Evolutionary conservation across 2,329 filamentous ascomycete species (phyloP).

Genomic region (Didymella segeticola): DNA sequence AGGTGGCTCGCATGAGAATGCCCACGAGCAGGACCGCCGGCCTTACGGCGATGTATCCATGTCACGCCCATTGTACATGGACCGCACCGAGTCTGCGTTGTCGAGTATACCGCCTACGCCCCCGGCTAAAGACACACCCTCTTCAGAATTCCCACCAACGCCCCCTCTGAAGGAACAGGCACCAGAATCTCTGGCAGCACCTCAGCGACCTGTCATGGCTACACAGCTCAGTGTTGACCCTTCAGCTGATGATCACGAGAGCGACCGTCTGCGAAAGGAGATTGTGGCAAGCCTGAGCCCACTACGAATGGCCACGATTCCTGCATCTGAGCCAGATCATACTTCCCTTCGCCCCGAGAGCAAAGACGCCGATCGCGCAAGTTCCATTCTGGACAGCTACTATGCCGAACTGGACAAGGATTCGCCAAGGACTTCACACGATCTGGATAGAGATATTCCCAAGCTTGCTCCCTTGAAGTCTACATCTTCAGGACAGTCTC

Average conservation of each 20-base stretch:
- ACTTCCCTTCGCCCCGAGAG: conserved; percentile 36
- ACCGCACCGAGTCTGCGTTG: conserved; percentile 44
- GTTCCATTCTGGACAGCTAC: conserved; percentile 68
- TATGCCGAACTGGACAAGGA: conserved; percentile 61
- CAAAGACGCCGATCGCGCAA: conserved; percentile 57
- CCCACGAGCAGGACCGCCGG: conserved; percentile 5
- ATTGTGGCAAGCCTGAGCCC: conserved; percentile 72
- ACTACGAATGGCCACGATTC: conserved; percentile 32
- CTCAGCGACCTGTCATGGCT: conserved; percentile 36
- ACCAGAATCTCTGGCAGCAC: conserved; percentile 20
- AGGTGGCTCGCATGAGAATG: conserved; percentile 27
- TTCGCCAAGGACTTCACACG: conserved; percentile 41
- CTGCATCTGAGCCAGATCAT: conserved; percentile 26
- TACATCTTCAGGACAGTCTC: conserved; percentile 17
- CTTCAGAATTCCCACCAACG: conserved; percentile 39
- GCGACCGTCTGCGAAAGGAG: conserved; percentile 74
- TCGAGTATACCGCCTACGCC: conserved; percentile 55
- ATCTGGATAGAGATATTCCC: conserved; percentile 12
- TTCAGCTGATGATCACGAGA: conserved; percentile 68
- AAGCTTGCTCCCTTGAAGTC: conserved; percentile 14
- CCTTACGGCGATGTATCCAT: conserved; percentile 46
- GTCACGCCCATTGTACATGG: conserved; percentile 47
- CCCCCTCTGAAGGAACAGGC: conserved; percentile 50
- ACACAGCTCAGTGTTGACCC: conserved; percentile 57
- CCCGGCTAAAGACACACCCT: conserved; percentile 53